Conservation (phyloP, 805 yeast genomes). For the Ogataea pignaliae region DNA sequence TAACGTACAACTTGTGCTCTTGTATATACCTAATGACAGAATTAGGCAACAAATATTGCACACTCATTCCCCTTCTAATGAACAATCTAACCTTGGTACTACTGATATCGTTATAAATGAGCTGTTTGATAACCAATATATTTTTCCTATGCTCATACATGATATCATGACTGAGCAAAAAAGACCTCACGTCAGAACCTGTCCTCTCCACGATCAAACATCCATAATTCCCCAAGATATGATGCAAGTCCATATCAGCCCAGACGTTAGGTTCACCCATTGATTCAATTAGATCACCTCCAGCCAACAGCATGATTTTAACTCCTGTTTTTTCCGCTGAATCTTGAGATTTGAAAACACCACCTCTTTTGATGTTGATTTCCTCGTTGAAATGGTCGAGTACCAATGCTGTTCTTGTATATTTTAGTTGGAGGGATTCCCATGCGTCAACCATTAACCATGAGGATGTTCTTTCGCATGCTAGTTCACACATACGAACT, state of each 20-base stretch:
- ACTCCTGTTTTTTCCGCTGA: conserved; percentile 59
- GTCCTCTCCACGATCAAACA: conserved; percentile 96
- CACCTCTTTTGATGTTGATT: conserved; percentile 85
- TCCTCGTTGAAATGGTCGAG: conserved; percentile 96
- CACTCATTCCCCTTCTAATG: conserved; percentile 93
- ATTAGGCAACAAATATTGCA: conserved; percentile 90
- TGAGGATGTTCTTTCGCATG: conserved; percentile 92
- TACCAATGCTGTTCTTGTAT: conserved; percentile 92
- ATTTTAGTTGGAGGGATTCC: conserved; percentile 90
- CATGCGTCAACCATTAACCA: conserved; percentile 99
- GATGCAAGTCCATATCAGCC: conserved; percentile 95
- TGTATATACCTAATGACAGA: conserved; percentile 92
- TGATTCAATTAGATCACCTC: conserved; percentile 94
- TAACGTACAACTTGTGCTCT: conserved; percentile 79
- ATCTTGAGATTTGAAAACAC: conserved; percentile 59
- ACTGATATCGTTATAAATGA: conserved; percentile 92
- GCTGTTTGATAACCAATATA: conserved; percentile 89
- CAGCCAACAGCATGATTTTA: conserved; percentile 93
- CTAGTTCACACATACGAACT: conserved; percentile 96
- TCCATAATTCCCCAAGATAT: conserved; percentile 92
- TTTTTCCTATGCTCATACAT: conserved; percentile 96
- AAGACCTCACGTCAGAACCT: conserved; percentile 91
- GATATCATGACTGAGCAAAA: conserved; percentile 87
- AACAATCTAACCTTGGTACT: conserved; percentile 93
- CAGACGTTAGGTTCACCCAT: conserved; percentile 99